Percentiles rank a stretch among this genome's conserved stretches.
These are phyloP conservation scores for Butyriboletus loyo DNA, from an alignment of 768 basidiomycete genomes.

Conservation along the genomic window DNA sequence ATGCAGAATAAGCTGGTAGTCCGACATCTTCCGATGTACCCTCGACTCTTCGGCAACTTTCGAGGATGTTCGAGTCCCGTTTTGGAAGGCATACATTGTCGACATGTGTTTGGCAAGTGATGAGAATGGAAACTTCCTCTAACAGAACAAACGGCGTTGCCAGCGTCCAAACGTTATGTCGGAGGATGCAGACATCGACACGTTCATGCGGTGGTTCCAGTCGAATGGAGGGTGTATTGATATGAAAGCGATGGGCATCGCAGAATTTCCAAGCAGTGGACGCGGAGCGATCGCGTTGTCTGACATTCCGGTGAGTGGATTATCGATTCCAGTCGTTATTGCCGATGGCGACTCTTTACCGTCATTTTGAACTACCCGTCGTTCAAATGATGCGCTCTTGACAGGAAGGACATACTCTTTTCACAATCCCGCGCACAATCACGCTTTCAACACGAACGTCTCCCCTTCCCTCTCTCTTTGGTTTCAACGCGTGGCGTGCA, in stretches of 20 bases:
- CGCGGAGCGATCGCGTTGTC: slow-evolving; percentile 71
- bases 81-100: slow-evolving; percentile 1
- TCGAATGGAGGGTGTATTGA: slow-evolving; percentile 51
- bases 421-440: slow-evolving; percentile 74
- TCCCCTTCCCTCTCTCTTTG: slow-evolving; percentile 55
- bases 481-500: slow-evolving; percentile 60
- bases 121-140: not conserved
- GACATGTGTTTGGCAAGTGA: slow-evolving; percentile 1
- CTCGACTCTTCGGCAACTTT: slow-evolving; percentile 5
- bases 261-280: slow-evolving; percentile 51
- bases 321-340: not conserved
- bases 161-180: not conserved
- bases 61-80: slow-evolving; percentile 6
- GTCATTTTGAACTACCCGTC: not conserved
- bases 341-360: not conserved
- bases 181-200: slow-evolving; percentile 17
- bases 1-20: not conserved
- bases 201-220: slow-evolving; percentile 59
- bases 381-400: not conserved
- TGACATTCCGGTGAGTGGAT: slow-evolving; percentile 61
- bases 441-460: slow-evolving; percentile 81
- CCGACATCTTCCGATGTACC: not conserved
- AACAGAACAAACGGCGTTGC: not conserved
- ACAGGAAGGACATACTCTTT: slow-evolving; percentile 73
- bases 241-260: slow-evolving; percentile 40